A percentile compares a stretch with the other conserved stretches of the same genome.
These are phyloP conservation scores for Saccharomycopsis crataegensis DNA, from an alignment of 1,139 yeast genomes.

Conservation along the genomic window DNA sequence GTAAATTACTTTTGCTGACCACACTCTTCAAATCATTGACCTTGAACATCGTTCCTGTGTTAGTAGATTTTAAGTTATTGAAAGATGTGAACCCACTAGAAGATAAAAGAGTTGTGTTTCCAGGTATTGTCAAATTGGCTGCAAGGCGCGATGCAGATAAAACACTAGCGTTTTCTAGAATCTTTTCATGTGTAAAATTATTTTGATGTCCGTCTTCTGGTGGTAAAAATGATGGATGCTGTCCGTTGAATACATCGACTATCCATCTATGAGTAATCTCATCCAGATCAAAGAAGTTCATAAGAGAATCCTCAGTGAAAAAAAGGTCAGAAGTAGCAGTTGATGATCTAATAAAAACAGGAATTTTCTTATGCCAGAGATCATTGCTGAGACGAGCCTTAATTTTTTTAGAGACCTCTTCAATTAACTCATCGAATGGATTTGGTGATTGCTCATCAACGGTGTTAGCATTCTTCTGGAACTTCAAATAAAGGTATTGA, in stretches of 20 bases:
- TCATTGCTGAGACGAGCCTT: neutral
- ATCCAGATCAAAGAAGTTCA: slow-evolving; percentile 4
- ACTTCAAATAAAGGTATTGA: slow-evolving; percentile 4
- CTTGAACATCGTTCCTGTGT: neutral
- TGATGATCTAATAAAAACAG: neutral
- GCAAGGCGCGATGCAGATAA: neutral
- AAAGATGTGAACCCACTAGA: slow-evolving; percentile 1
- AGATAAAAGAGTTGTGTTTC: slow-evolving; percentile 1
- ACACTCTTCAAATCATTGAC: slow-evolving; percentile 13
- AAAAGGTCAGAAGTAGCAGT: neutral
- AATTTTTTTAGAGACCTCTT: neutral
- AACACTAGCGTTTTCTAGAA: neutral
- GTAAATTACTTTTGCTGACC: slow-evolving; percentile 2
- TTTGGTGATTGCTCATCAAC: neutral
- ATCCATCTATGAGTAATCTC: slow-evolving; percentile 15
- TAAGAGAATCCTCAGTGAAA: slow-evolving; percentile 4
- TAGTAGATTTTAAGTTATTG: neutral
- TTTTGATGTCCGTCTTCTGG: too few relatives aligned
- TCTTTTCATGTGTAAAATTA: neutral
- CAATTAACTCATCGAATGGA: neutral
- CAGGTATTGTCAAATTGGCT: slow-evolving; percentile 8
- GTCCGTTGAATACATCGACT: slow-evolving; percentile 2
- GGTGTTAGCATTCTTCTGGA: neutral
- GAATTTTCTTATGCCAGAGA: slow-evolving; percentile 10
- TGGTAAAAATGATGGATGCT: neutral